Base-by-base conservation (phyloP, 345 rosid genomes). In the Boechera retrofracta region DNA sequence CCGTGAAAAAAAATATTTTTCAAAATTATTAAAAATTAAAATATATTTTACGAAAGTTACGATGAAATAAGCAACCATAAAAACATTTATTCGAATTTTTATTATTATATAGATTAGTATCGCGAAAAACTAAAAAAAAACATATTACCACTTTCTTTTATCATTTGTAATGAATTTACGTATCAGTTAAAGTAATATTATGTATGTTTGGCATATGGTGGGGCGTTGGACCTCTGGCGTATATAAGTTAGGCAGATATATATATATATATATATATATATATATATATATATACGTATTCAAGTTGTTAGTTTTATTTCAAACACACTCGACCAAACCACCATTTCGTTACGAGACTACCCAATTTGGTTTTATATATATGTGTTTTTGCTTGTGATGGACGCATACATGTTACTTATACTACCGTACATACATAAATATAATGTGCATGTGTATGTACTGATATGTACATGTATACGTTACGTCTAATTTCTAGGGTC, bases 281-380 rank as follows among this genome's bases (percentile, higher is more conserved):
- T 10, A 21, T 18, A 18, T 18, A 18, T 18, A 18, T 18, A 18
- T 21, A 59, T 68, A 59, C 62, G 68, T 68, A 59, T 66, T 35
- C 12, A 45, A 66, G 52, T 48, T 7, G 73, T 75, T 67, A 75
- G 57, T 47, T 24, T 67, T 75, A 36, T 68, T 59, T 29, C 52
- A 67, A 44, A 59, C 11, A 67, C 8, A 13, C 6, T 61, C 42
- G 64, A 76, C 64, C 75, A 69, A 76, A 75, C 73, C 73, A 66
- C 74, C 45, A 51, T 38, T 51, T 51, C 9, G 74, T 61, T 69
- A 32, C 18, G 55, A 76, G 70, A 76, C 75, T 69, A 53, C 75
- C 80, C 63, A 21, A 76, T 42, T 41, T 62, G 38, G 31, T 61
- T 32, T 49, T 69, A 15, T 67, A 45, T 45, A 33, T 9, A 39